Conservation (phyloP, 2,329 filamentous ascomycete species). For the Emmonsiellopsis sp. region DNA sequence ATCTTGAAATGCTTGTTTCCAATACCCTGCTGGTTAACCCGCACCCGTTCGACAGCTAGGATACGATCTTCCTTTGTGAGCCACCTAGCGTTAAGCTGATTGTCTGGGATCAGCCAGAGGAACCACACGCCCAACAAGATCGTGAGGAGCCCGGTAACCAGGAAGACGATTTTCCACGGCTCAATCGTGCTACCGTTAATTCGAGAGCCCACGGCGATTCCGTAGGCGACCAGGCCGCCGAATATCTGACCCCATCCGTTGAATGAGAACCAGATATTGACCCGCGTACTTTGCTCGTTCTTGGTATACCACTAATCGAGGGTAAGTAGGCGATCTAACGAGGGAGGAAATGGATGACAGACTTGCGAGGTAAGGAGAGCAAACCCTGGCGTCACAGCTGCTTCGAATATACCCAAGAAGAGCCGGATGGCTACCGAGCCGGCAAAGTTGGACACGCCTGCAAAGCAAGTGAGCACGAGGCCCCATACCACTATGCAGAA, state of each 20-base stretch:
- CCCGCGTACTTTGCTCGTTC: conserved; percentile 54
- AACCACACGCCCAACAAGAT: conserved; percentile 41
- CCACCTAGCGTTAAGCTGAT: conserved; percentile 52
- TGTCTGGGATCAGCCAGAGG: conserved; percentile 48
- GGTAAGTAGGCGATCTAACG: background rate
- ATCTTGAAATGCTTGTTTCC: conserved; percentile 61
- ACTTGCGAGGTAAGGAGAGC: conserved; percentile 50
- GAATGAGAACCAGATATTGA: conserved; percentile 61
- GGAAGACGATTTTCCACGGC: conserved; percentile 57
- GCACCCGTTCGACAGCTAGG: conserved; percentile 61
- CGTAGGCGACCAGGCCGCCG: conserved; percentile 55
- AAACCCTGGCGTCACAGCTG: conserved; percentile 60
- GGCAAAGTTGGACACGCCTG: conserved; percentile 51
- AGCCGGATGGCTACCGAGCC: conserved; percentile 58
- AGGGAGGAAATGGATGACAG: conserved; percentile 1
- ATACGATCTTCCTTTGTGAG: conserved; percentile 58
- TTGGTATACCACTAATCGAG: conserved; percentile 59
- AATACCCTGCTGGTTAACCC: conserved; percentile 67
- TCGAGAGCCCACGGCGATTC: conserved; percentile 49
- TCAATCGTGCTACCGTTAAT: conserved; percentile 50
- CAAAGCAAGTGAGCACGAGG: conserved; percentile 51
- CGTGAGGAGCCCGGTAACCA: conserved; percentile 47
- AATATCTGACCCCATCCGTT: conserved; percentile 57
- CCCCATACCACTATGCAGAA: conserved; percentile 51
- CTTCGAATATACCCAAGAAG: conserved; percentile 60